Evolutionary conservation across 2,329 filamentous ascomycete genomes (phyloP), one percentile per base, ranked within the genome.

Genomic region (Penicillium sp.): DNA sequence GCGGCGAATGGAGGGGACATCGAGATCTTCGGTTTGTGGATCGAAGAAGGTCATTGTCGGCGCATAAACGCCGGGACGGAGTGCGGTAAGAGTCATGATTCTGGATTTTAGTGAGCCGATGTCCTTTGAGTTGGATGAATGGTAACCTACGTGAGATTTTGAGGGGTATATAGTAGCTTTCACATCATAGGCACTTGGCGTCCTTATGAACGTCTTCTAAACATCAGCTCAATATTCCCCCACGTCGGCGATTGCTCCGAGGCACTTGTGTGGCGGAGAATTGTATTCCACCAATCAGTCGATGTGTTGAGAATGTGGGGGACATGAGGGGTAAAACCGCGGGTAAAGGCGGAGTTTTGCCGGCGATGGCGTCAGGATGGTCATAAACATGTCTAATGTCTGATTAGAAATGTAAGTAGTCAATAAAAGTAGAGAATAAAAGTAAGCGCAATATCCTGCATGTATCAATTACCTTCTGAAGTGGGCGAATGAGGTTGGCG

Each of bases 11-110:
- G 83, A 83, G 34, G 88, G 80, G 60, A 92, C 84, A 69, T 96
- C 91, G 65, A 96, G 81, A 45, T 94, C 89, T 75, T 96, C 91
- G 42, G 89, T 94, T 61, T 87, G 82, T 7, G 87, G 81, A 74
- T 93, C 79, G 79, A 96, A 96, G 74, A 96, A 95, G 67, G 90
- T 95, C 86, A 94, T 90, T 57, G 89, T 93, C 26, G 91, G 91
- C 56, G 89, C 89, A 74, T 94, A 95, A 71, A 94, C 91, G 70
- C 90, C 90, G 67, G 87, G 87, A 41, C 88, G 87, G 51, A 95
- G 83, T 60, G 86, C 80, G n/a, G 78, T 81, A 56, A 72, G 74
- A 56, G 74, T 34, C 65, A 70, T 67, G 58, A 51, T 70, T 46
- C 46, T 57, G 45, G 32, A 42, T 45, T 23, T 36, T 3, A 32